A percentile compares a stretch with the other conserved stretches of the same genome.
Evolutionary conservation across 2,329 filamentous ascomycete species (phyloP).

Genomic region (Colletotrichum liriopes): DNA sequence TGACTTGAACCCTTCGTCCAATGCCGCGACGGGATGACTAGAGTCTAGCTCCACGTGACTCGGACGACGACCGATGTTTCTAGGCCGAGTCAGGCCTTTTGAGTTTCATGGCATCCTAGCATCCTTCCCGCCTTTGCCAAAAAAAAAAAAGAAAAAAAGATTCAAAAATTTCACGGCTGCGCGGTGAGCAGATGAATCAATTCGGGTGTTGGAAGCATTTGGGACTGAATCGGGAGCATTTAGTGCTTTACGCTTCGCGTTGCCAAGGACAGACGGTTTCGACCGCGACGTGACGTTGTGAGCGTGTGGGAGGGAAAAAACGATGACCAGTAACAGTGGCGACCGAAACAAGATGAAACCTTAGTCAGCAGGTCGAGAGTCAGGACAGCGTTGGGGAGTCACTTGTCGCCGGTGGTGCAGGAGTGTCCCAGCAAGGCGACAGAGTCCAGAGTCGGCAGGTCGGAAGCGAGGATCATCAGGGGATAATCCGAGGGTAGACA

Average conservation of each 20-base stretch:
- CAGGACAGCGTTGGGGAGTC: background rate
- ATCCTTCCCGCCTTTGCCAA: background rate
- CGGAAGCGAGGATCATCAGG: background rate
- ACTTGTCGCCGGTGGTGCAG: too few species aligned
- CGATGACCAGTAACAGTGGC: slow-evolving; percentile 7
- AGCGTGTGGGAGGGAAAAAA: background rate
- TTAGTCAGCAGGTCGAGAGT: slow-evolving; percentile 25
- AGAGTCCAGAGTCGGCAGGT: background rate
- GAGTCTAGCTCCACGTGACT: slow-evolving; percentile 22
- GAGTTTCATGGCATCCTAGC: slow-evolving; percentile 14
- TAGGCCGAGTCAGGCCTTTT: slow-evolving; percentile 23
- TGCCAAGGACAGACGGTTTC: background rate
- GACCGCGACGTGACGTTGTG: background rate
- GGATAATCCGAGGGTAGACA: background rate
- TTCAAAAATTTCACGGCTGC: background rate
- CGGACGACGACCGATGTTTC: slow-evolving; percentile 8
- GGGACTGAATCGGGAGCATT: background rate
- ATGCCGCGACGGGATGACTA: slow-evolving; percentile 12
- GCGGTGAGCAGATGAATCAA: background rate
- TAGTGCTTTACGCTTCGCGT: slow-evolving; percentile 2
- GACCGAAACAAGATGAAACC: slow-evolving; percentile 37
- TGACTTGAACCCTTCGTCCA: slow-evolving; percentile 16
- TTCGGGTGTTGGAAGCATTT: background rate
- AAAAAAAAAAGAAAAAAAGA: too few species aligned
- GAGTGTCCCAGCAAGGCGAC: background rate